A percentile compares a stretch with the other conserved stretches of the same genome.
phyloP scores from a whole-genome alignment of 148 eudicot species.

The Spergularia bocconei region DNA sequence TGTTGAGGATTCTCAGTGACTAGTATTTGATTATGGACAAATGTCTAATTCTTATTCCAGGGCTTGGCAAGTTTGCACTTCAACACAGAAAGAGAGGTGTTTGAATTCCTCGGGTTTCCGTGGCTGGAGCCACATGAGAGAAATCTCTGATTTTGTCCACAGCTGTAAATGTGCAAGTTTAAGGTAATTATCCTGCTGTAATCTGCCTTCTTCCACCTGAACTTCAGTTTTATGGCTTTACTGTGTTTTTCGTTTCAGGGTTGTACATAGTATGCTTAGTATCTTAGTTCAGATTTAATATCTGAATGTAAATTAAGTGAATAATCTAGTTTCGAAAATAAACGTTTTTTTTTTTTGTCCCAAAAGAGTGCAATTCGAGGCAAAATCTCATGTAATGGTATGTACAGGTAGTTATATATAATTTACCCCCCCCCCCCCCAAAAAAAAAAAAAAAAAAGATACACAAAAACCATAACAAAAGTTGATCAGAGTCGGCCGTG shows the following conservation, averaged over 20 bases:
- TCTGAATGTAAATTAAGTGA: not conserved
- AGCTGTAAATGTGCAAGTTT: conserved; percentile 12
- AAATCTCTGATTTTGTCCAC: conserved; percentile 47
- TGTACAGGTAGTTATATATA: too few species aligned
- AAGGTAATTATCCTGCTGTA: not conserved
- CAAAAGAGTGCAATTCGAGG: too few species aligned
- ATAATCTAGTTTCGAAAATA: too few species aligned
- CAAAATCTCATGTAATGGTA: too few species aligned
- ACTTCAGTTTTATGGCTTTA: not conserved
- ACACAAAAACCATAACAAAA: too few species aligned
- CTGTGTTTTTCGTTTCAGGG: not conserved
- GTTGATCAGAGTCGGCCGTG: too few species aligned
- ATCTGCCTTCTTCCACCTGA: not conserved
- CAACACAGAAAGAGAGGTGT: conserved; percentile 76
- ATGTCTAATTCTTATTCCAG: conserved; percentile 31
- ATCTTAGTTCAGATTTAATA: not conserved
- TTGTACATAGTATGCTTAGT: not conserved
- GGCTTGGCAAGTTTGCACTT: conserved; percentile 66
- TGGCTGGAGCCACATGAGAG: conserved; percentile 91
- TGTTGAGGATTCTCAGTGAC: not conserved
- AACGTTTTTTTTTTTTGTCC: too few species aligned
- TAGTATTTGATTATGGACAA: not conserved
- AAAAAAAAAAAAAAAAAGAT: too few species aligned
- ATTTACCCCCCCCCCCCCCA: too few species aligned
- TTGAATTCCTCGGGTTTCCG: conserved; percentile 82